phyloP scores from a whole-genome alignment of 352 stramenopile species.

The Pythium brassicae region DNA sequence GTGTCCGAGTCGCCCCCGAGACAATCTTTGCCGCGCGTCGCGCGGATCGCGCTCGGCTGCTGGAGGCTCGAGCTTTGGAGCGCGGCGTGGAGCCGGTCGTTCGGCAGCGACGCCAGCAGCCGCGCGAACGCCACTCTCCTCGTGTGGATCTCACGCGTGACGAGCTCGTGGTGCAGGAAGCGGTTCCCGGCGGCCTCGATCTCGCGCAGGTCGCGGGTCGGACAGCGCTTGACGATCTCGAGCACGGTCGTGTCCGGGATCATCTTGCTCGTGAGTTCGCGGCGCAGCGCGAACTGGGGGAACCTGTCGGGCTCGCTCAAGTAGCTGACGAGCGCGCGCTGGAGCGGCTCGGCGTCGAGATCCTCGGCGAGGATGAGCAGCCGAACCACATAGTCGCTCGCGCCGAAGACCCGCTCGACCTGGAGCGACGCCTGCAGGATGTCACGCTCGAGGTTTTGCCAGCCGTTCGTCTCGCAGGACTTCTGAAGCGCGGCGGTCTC shows the following conservation, averaged over 20 bases:
- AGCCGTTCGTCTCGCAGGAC: slow-evolving; percentile 41
- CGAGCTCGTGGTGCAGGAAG: slow-evolving; percentile 58
- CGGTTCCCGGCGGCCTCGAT: slow-evolving; percentile 32
- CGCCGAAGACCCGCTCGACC: slow-evolving; percentile 65
- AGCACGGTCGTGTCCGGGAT: slow-evolving; percentile 62
- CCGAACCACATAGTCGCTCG: slow-evolving; percentile 65
- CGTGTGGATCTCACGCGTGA: slow-evolving; percentile 60
- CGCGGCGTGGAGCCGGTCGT: slow-evolving; percentile 46
- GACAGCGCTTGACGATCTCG: slow-evolving; percentile 49
- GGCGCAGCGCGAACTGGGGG: slow-evolving; percentile 58
- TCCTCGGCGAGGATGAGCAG: slow-evolving; percentile 74
- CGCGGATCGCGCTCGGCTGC: background rate
- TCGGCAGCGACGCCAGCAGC: slow-evolving; percentile 49
- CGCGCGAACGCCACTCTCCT: slow-evolving; percentile 45
- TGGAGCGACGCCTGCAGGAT: slow-evolving; percentile 46
- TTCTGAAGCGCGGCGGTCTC: slow-evolving; percentile 45
- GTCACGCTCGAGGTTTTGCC: slow-evolving; percentile 53
- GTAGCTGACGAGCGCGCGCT: slow-evolving; percentile 50
- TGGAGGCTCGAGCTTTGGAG: slow-evolving; percentile 4
- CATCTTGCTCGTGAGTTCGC: slow-evolving; percentile 72
- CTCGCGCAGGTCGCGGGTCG: slow-evolving; percentile 49
- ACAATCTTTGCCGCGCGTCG: background rate
- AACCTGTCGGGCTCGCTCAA: slow-evolving; percentile 40
- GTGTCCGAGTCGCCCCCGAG: background rate
- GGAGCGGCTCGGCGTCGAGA: slow-evolving; percentile 50